Evolutionary conservation across 495 filamentous ascomycete species (phyloP), one percentile per base, ranked within the genome.

Genomic region (Tuber melanosporum): DNA sequence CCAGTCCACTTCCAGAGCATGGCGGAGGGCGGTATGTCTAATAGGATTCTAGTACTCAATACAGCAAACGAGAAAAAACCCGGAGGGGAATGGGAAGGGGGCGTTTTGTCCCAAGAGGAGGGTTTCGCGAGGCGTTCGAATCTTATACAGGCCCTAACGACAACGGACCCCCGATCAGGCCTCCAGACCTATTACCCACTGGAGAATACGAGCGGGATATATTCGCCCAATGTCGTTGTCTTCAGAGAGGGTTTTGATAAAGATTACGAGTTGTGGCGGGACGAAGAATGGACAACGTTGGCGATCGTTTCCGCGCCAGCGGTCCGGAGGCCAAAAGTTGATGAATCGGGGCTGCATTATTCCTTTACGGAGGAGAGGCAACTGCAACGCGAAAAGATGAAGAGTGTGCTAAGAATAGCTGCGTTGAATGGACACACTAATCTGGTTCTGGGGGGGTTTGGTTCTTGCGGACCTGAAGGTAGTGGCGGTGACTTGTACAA

Each of bases 51-150:
- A 9, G 90, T 93, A 47, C 89, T 94, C 75, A 93, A 91, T 80
- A 89, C 90, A 72, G 91, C 92, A 17, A 91, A 93, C 82, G 92
- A 94, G 81, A 91, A 90, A 78, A 87, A 91, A 45, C 86, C 92
- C 1, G 92, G 92, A 0, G 92, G 92, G 3, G 92, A 93, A 76
- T 94, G 92, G 92, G 91, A 93, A 79, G 91, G 90, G 8, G 91
- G 90, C 42, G 86, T 88, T 32, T 88, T 91, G 74, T 90, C 90
- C 32, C 92, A 91, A 44, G 92, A 94, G 82, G 90, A 93, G 81
- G 89, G 89, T 57, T 87, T 94, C 36, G 90, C 90, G 80, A 86
- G 91, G 74, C 86, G 92, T 74, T 92, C 90, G 82, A 93, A 90
- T 74, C 89, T 94, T 46, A 89, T 90, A 15, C 88, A 90, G 14